Base-by-base conservation (phyloP, 2,329 filamentous ascomycete species). In the Elsinoe arachidis region DNA sequence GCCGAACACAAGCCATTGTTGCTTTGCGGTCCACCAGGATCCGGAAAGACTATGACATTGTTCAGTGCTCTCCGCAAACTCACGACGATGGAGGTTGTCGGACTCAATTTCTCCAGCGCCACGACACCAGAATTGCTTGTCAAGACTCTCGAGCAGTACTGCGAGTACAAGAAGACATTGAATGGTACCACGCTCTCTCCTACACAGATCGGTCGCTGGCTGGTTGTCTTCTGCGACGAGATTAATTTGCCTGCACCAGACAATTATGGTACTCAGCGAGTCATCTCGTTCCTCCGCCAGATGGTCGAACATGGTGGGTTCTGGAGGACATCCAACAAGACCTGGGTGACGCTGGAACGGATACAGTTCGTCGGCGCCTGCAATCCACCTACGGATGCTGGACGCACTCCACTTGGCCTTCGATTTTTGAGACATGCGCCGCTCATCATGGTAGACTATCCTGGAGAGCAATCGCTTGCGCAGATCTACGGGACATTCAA, bases 401-500 rank as follows among this genome's bases (percentile, higher is more conserved):
- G 93, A 23, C 90, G 93, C 80, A 97, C 93, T 11, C 87, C 93
- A 0, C 85, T 99, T 77, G 93, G 90, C 43, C 84, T 90, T 52
- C 82, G 93, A 65, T 99, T 99, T 82, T 80, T 99, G 63, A 85
- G 95, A 59, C 95, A 99, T 71, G 90, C 93, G 14, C 93, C 93
- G n/a, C 82, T 99, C 56, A 88, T 99, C 73, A 99, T 99, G 95
- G 95, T 99, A 41, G 93, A 99, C 69, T 99, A 99, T 68, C 93
- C 93, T 60, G 93, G 95, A 66, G 90, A 99, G 74, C 79, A 90
- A 43, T 99, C 95, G 2, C 81, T 99, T 37, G 86, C 86, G 64
- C 93, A 99, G 70, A 99, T 99, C 64, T 99, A 99, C 69, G 93
- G 95, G 64, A 97, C 95, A 0, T 99, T 99, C 81, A 99, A 95